These are phyloP conservation scores for Xylaria sp. DNA, from an alignment of 2,329 filamentous ascomycete genomes.

Conservation along the genomic window DNA sequence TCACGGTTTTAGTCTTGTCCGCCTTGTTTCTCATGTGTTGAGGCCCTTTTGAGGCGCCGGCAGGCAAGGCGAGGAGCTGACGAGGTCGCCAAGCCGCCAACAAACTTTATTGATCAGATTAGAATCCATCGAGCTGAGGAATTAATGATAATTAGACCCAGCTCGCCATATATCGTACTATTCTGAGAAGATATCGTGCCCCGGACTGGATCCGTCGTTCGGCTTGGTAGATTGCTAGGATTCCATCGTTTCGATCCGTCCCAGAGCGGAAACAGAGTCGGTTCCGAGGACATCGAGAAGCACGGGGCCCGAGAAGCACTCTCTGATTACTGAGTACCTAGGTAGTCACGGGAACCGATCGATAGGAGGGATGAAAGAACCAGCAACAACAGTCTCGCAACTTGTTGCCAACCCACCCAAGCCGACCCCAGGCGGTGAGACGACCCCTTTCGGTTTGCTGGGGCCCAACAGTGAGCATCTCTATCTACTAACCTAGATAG, in stretches of 20 bases:
- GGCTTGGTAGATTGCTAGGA: not conserved
- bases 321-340: too few species aligned
- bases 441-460: not conserved
- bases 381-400: too few species aligned
- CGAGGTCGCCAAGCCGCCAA: conserved; percentile 13
- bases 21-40: not conserved
- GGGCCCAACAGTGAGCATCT: not conserved
- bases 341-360: not conserved
- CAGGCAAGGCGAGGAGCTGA: conserved; percentile 17
- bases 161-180: not conserved
- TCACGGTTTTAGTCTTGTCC: not conserved
- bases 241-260: too few species aligned
- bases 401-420: not conserved
- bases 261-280: too few species aligned
- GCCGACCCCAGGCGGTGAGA: too few species aligned
- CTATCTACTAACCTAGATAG: not conserved
- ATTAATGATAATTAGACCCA: not conserved
- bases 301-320: too few species aligned
- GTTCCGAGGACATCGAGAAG: too few species aligned
- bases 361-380: too few species aligned
- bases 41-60: not conserved
- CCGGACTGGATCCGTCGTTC: conserved; percentile 1
- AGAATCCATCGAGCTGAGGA: not conserved
- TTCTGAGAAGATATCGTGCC: not conserved
- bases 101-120: not conserved